These are phyloP conservation scores for Triticum aestivum DNA, from an alignment of 176 grass and related monocot species.

Conservation along the genomic window IWGSC_CS_RefSeq_v2.1 NC_057799.1:172924628-172925127, in stretches of 20 bases:
- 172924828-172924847: slow-evolving; percentile 8
- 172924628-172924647: slow-evolving; percentile 87
- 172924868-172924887: background rate
- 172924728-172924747: slow-evolving; percentile 22
- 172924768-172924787: slow-evolving; percentile 26
- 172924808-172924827: slow-evolving; percentile 5
- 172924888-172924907: background rate
- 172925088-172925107: background rate
- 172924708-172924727: slow-evolving; percentile 63
- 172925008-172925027: too few relatives aligned
- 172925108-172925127: background rate
- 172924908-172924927: background rate
- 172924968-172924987: too few relatives aligned
- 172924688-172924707: slow-evolving; percentile 98
- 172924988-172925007: too few relatives aligned
- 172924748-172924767: slow-evolving; percentile 17
- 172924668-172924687: slow-evolving; percentile 74
- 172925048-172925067: background rate
- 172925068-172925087: background rate
- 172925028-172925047: background rate
- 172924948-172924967: too few relatives aligned
- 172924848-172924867: slow-evolving; percentile 3
- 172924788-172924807: background rate
- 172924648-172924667: slow-evolving; percentile 81
- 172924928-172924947: too few relatives aligned